A percentile compares a stretch with the other conserved stretches of the same genome.
Evolutionary conservation across 805 yeast species (phyloP).

Genomic region (Yarrowia hollandica): DNA sequence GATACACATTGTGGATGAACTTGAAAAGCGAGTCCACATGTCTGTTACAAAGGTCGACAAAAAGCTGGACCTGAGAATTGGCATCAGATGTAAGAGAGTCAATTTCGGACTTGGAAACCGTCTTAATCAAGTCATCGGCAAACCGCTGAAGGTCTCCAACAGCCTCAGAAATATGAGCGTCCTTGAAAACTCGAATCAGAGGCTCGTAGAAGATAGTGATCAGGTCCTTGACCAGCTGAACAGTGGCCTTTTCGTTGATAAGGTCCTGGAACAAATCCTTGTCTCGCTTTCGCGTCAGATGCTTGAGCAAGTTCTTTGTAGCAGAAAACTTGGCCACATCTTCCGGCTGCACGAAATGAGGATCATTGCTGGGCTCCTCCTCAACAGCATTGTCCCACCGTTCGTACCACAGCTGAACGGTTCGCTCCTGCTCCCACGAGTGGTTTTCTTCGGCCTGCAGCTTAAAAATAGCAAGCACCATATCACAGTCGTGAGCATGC

Average conservation of each 20-base stretch:
- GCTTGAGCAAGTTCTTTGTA: conserved; percentile 57
- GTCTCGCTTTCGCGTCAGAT: conserved; percentile 69
- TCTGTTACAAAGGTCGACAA: conserved; percentile 63
- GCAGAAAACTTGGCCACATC: conserved; percentile 30
- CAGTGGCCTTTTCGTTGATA: conserved; percentile 83
- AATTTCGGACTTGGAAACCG: conserved; percentile 55
- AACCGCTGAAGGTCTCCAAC: conserved; percentile 64
- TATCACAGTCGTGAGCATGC: conserved; percentile 5
- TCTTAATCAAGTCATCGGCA: conserved; percentile 61
- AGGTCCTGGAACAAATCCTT: conserved; percentile 70
- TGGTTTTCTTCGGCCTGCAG: conserved; percentile 14
- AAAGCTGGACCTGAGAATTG: conserved; percentile 63
- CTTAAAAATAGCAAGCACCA: conserved; percentile 22
- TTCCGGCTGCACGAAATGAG: conserved; percentile 30
- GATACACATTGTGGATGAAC: conserved; percentile 79
- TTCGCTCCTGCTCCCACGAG: conserved; percentile 3
- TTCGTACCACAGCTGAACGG: conserved; percentile 39
- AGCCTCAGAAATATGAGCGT: conserved; percentile 65
- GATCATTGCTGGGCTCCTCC: conserved; percentile 32
- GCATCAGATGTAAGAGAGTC: conserved; percentile 54
- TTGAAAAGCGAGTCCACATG: conserved; percentile 72
- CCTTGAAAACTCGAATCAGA: conserved; percentile 63
- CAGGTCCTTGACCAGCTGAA: conserved; percentile 70
- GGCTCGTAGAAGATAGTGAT: conserved; percentile 75
- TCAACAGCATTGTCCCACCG: conserved; percentile 44